Percentiles rank a stretch among this genome's conserved stretches.
These are phyloP conservation scores for Neonothopanus nambi DNA, from an alignment of 1,284 basidiomycete species.

Conservation along the genomic window DNA sequence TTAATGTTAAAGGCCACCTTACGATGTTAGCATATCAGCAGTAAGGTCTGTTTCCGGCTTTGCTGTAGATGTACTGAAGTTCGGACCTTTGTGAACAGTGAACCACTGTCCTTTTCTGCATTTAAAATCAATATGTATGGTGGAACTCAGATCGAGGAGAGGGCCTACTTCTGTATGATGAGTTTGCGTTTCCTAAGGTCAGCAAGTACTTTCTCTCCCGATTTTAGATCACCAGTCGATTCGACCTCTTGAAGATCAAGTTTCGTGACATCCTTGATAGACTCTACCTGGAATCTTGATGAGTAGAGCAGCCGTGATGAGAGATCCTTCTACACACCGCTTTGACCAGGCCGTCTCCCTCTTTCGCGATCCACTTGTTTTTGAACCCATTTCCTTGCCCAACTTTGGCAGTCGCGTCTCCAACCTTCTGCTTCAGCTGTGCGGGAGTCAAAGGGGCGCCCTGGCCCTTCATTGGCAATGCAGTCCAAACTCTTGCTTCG, in stretches of 20 bases:
- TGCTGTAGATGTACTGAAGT: slow-evolving; percentile 91
- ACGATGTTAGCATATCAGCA: slow-evolving; percentile 93
- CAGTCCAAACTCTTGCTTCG: slow-evolving; percentile 90
- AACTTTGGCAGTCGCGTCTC: slow-evolving; percentile 83
- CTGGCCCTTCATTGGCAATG: slow-evolving; percentile 71
- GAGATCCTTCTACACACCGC: slow-evolving; percentile 54
- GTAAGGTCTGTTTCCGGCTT: slow-evolving; percentile 99
- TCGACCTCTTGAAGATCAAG: slow-evolving; percentile 77
- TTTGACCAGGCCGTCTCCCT: slow-evolving; percentile 86
- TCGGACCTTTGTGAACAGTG: slow-evolving; percentile 81
- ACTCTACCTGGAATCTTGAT: slow-evolving; percentile 46
- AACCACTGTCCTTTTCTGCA: slow-evolving; percentile 94
- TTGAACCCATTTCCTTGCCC: slow-evolving; percentile 97
- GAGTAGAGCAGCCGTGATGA: slow-evolving; percentile 5
- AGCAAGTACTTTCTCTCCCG: slow-evolving; percentile 79
- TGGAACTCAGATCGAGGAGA: slow-evolving; percentile 13
- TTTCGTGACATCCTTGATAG: slow-evolving; percentile 74
- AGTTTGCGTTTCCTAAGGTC: slow-evolving; percentile 95
- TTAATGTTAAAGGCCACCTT: slow-evolving; percentile 27
- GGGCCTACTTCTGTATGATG: slow-evolving; percentile 61
- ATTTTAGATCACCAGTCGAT: slow-evolving; percentile 65
- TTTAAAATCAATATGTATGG: slow-evolving; percentile 11
- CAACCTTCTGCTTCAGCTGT: slow-evolving; percentile 74
- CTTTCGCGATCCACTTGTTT: slow-evolving; percentile 95
- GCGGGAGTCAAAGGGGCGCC: slow-evolving; percentile 65